These are phyloP conservation scores for Trypanosoma rangeli DNA, from an alignment of 208 protist species.

Conservation along the genomic window DNA sequence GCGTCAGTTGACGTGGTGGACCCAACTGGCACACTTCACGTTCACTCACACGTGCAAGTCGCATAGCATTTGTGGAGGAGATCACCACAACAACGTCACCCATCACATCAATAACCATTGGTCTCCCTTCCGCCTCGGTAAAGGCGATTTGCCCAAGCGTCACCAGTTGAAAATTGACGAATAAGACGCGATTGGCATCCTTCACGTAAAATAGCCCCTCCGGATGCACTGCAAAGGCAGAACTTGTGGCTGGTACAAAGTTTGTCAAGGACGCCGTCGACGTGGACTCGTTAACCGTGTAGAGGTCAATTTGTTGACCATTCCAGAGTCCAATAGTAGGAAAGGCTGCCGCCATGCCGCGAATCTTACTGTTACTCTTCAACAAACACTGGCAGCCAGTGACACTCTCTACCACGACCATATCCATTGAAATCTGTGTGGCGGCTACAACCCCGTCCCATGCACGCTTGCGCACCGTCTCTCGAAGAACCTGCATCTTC, in stretches of 20 bases:
- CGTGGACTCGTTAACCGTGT: conserved; percentile 84
- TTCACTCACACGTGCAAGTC: conserved; percentile 63
- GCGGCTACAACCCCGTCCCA: conserved; percentile 84
- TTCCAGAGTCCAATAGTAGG: conserved; percentile 90
- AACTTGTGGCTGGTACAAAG: conserved; percentile 66
- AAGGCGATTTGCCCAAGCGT: conserved; percentile 82
- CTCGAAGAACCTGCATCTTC: conserved; percentile 80
- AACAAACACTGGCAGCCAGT: conserved; percentile 85
- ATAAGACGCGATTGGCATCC: conserved; percentile 61
- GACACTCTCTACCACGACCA: conserved; percentile 86
- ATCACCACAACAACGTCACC: conserved; percentile 86
- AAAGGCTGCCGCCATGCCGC: conserved; percentile 80
- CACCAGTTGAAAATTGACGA: conserved; percentile 77
- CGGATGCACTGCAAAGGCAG: conserved; percentile 81
- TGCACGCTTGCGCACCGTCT: conserved; percentile 78
- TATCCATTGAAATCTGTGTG: conserved; percentile 84
- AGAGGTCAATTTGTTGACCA: conserved; percentile 85
- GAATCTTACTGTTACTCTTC: conserved; percentile 66
- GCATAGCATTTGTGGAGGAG: conserved; percentile 81
- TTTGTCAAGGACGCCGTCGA: conserved; percentile 69
- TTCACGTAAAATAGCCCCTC: conserved; percentile 88
- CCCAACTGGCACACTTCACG: conserved; percentile 72
- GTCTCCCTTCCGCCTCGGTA: conserved; percentile 80
- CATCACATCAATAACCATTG: conserved; percentile 86
- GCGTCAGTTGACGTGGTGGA: conserved; percentile 58